phyloP scores from a whole-genome alignment of 1,284 basidiomycete genomes.

The Termitomyces sp. region DNA sequence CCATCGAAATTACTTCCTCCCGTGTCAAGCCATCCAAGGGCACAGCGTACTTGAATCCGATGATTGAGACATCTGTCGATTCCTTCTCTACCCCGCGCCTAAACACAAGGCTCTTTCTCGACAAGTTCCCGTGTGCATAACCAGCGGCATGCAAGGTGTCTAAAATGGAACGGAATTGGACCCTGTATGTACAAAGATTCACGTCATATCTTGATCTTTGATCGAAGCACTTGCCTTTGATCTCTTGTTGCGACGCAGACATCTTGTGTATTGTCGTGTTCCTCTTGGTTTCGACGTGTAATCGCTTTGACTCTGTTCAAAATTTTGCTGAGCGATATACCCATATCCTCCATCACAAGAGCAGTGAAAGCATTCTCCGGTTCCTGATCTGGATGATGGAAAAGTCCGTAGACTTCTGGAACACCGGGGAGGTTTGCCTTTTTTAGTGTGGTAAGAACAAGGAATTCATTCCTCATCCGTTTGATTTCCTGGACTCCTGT shows the following conservation, averaged over 20 bases:
- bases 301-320: not conserved
- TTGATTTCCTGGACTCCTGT: not conserved
- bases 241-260: not conserved
- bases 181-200: not conserved
- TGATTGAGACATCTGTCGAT: not conserved
- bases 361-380: not conserved
- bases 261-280: not conserved
- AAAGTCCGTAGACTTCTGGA: not conserved
- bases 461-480: not conserved
- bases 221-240: not conserved
- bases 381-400: not conserved
- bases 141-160: not conserved
- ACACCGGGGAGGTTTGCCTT: not conserved
- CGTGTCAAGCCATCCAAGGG: no score
- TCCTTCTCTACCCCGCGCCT: no score
- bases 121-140: slow-evolving; percentile 1
- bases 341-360: slow-evolving; percentile 3
- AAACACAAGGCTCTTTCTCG: not conserved
- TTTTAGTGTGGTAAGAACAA: no score
- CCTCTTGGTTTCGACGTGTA: not conserved
- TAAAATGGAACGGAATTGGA: not conserved
- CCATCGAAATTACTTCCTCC: no score
- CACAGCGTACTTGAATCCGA: not conserved
- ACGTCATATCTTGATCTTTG: not conserved
- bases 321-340: not conserved